Base-by-base conservation (phyloP, 345 rosid genomes). In the Eucalyptus pumila region DNA sequence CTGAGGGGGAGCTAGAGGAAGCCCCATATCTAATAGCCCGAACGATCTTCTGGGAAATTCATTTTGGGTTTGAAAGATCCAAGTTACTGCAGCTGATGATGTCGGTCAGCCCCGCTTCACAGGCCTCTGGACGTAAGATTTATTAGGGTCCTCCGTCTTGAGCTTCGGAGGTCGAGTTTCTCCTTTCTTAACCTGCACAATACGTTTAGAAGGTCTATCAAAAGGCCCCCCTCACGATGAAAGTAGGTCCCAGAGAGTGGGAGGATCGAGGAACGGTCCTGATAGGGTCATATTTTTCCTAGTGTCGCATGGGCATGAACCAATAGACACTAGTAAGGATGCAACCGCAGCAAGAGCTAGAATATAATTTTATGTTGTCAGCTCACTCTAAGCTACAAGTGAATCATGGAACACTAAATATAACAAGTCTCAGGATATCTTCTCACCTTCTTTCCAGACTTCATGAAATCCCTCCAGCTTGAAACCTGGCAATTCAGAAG, bases 121-220 rank as follows among this genome's bases (percentile, higher is more conserved):
- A 5, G 99, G 99, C 92, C 99, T 94, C 88, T 97, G 99, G 88
- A 98, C 99, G 86, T 98, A 97, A 11, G 99, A 96, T 91, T 97
- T 96, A 93, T 97, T 98, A 32, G 99, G 99, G 93, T 98, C 99
- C 93, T 98, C 99, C 2, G 99, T 98, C 96, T 98, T 98, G 86
- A 97, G 94, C 90, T 98, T 97, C 8, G 99, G 99, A 21, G 99
- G 99, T 8, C 98, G 96, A 24, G 93, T 93, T 90, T 97, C 99
- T 90, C 99, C 98, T 89, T 97, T 98, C 91, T 98, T 97, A 37
- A 93, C 97, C 98, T 95, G 94, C 88, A n/a, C 85, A 45, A 19
- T 62, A 60, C n/a, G 65, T 44, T 50, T 4, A 54, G 30, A n/a
- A 86, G 69, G 69, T 51, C 47, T 21, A 40, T 34, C 83, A 76